These are phyloP conservation scores for Leishmania martiniquensis DNA, from an alignment of 208 protist genomes.

Conservation along the genomic window DNA sequence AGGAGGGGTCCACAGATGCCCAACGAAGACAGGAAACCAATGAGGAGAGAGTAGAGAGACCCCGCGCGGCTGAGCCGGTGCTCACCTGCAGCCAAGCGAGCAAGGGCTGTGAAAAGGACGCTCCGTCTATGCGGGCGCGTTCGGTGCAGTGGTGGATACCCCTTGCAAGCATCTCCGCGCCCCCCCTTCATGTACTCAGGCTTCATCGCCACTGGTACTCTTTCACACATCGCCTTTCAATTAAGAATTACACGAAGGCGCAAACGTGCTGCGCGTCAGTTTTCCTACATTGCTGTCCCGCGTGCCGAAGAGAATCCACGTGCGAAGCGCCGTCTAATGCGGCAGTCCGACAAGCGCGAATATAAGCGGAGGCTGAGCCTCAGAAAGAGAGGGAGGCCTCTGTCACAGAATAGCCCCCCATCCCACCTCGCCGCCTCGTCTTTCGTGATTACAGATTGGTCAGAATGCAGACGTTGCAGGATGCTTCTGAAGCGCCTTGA, in stretches of 20 bases:
- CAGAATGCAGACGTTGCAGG: constrained; percentile 53
- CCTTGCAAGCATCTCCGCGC: neutral
- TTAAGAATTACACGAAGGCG: neutral
- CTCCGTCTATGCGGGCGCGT: neutral
- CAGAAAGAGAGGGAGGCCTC: neutral
- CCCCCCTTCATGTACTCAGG: neutral
- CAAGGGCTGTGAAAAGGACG: neutral
- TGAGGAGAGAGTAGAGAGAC: neutral
- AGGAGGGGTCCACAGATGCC: neutral
- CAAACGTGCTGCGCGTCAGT: neutral
- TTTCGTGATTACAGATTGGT: neutral
- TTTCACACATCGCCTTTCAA: no score
- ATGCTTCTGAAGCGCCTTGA: constrained; percentile 36
- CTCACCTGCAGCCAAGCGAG: neutral
- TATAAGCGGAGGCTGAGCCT: neutral
- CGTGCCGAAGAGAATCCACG: neutral
- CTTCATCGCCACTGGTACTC: neutral
- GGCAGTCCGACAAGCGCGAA: neutral
- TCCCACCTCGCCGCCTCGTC: no score
- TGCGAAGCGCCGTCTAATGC: neutral
- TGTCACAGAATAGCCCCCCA: no score
- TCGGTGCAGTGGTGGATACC: neutral
- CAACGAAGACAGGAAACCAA: neutral
- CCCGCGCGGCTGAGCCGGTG: neutral
- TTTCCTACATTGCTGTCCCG: neutral